Conservation (phyloP, 495 filamentous ascomycete genomes). For the Lasiosphaeria miniovina region DNA sequence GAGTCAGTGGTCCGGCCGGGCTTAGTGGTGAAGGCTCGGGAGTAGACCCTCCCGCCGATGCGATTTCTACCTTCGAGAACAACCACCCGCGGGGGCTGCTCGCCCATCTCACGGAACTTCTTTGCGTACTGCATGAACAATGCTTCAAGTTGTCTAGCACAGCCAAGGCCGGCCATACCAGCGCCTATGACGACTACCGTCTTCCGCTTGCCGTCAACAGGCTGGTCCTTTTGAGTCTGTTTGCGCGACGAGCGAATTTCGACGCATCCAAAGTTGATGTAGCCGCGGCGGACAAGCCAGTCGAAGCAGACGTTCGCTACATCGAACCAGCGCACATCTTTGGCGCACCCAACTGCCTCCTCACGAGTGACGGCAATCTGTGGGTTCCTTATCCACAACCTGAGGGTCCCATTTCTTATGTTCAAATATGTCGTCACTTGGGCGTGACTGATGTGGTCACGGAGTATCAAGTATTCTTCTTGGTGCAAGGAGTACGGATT, state of each 20-base stretch:
- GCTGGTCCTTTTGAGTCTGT: constrained; percentile 16
- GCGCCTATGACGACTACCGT: constrained; percentile 90
- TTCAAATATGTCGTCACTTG: constrained; percentile 97
- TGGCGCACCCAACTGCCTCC: constrained; percentile 89
- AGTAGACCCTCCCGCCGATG: constrained; percentile 94
- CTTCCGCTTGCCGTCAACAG: constrained; percentile 45
- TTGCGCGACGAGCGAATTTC: constrained; percentile 46
- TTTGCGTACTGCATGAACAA: constrained; percentile 74
- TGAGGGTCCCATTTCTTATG: constrained; percentile 90
- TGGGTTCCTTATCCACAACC: constrained; percentile 88
- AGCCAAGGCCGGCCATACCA: constrained; percentile 87
- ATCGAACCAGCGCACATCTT: constrained; percentile 86
- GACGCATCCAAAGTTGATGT: constrained; percentile 95
- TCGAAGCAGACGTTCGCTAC: constrained; percentile 86
- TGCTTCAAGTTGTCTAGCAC: constrained; percentile 85
- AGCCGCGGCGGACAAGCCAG: constrained; percentile 86
- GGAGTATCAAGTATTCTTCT: constrained; percentile 78
- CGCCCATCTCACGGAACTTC: constrained; percentile 56
- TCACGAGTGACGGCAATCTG: constrained; percentile 80
- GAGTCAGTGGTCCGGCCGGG: constrained; percentile 24
- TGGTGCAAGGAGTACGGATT: constrained; percentile 85
- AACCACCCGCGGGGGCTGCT: constrained; percentile 69
- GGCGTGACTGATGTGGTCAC: constrained; percentile 74
- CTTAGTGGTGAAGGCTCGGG: constrained; percentile 63
- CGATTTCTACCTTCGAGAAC: constrained; percentile 84